Percentiles rank a stretch among this genome's conserved stretches.
Conservation (phyloP, 2,329 filamentous ascomycete species). For the Curvularia eragrostidis region DNA sequence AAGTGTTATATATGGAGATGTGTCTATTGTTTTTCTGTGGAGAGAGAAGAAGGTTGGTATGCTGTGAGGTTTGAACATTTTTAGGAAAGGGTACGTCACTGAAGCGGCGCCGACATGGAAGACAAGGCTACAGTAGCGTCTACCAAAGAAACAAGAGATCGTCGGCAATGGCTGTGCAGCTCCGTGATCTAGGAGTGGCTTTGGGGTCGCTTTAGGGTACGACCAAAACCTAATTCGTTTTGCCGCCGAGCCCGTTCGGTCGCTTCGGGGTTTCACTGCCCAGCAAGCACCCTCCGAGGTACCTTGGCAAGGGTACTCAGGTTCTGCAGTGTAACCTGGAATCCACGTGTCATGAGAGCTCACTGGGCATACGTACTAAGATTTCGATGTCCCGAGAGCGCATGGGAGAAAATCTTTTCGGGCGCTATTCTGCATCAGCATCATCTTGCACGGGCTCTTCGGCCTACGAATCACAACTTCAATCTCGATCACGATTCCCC, state of each 20-base stretch:
- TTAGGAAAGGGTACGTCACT: constrained; percentile 1
- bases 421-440: constrained; percentile 5
- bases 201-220: background rate
- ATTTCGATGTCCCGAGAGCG: background rate
- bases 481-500: constrained; percentile 1
- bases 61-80: background rate
- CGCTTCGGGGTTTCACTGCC: constrained; percentile 1
- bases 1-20: background rate
- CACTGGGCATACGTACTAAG: background rate
- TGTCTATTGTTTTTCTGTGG: background rate
- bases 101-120: constrained; percentile 1
- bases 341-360: constrained; percentile 3
- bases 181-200: background rate
- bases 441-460: background rate
- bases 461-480: constrained; percentile 2
- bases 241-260: background rate
- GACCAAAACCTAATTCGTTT: background rate
- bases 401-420: constrained; percentile 8
- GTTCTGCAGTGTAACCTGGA: background rate
- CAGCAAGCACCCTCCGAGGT: constrained; percentile 1
- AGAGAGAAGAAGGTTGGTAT: background rate
- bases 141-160: constrained; percentile 1
- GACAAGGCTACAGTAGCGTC: constrained; percentile 10
- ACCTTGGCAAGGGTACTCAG: constrained; percentile 8
- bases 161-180: constrained; percentile 4